These are phyloP conservation scores for Entamoeba invadens DNA, from an alignment of 208 protist species.

Conservation along the genomic window DNA sequence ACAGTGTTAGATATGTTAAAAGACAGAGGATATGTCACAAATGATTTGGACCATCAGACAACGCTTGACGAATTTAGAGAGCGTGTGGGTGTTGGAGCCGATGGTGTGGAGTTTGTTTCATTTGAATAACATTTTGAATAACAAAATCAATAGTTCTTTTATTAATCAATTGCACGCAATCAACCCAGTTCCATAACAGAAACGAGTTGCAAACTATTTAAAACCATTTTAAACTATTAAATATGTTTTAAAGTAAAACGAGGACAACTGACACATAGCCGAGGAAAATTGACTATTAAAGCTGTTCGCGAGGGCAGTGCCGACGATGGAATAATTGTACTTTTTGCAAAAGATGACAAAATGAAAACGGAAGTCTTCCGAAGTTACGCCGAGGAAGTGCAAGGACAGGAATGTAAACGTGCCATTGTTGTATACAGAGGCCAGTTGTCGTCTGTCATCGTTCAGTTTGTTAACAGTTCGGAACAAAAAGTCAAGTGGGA, in stretches of 20 bases:
- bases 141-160: background rate
- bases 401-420: background rate
- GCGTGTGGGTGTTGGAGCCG: background rate
- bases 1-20: conserved; percentile 19
- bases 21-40: conserved; percentile 10
- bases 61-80: conserved; percentile 10
- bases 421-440: background rate
- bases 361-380: background rate
- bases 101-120: background rate
- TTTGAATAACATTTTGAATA: too few species aligned
- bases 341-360: background rate
- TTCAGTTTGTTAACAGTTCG: background rate
- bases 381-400: background rate
- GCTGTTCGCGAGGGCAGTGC: background rate
- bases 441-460: background rate
- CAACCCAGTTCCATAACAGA: background rate
- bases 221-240: background rate
- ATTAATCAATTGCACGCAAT: background rate
- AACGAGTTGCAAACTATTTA: background rate
- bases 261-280: background rate
- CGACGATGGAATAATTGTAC: background rate
- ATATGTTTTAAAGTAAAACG: background rate
- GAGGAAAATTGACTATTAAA: background rate
- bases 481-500: conserved; percentile 49
- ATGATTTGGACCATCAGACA: background rate